Conservation (phyloP, 495 filamentous ascomycete species). For the Hyaloscypha hepaticicola region DNA sequence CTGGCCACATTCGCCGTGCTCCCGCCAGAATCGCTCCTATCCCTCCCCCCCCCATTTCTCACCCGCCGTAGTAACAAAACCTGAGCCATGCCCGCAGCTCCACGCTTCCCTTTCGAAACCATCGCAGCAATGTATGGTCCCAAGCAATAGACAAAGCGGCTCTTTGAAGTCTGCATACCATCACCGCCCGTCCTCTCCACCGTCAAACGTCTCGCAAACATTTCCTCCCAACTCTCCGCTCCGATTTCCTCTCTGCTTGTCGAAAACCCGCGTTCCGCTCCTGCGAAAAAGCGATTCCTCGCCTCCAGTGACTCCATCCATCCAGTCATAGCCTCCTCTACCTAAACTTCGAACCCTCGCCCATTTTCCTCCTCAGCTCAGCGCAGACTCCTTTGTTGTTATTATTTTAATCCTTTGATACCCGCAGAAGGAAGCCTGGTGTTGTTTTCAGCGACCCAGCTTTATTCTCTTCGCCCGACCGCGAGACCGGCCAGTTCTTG, state of each 20-base stretch:
- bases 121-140: slow-evolving; percentile 28
- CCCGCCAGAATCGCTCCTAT: background rate
- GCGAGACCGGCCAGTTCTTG: slow-evolving; percentile 27
- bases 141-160: slow-evolving; percentile 28
- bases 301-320: slow-evolving; percentile 18
- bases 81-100: slow-evolving; percentile 24
- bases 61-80: slow-evolving; percentile 23
- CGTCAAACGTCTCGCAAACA: slow-evolving; percentile 1
- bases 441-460: slow-evolving; percentile 17
- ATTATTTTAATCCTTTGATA: slow-evolving; percentile 30
- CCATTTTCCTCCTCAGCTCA: background rate
- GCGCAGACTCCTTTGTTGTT: slow-evolving; percentile 20
- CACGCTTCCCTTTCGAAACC: background rate
- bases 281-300: slow-evolving; percentile 17
- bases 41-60: slow-evolving; percentile 15
- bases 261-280: slow-evolving; percentile 11
- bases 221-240: background rate
- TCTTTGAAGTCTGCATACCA: slow-evolving; percentile 32
- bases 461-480: slow-evolving; percentile 10
- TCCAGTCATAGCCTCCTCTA: slow-evolving; percentile 15
- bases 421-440: slow-evolving; percentile 23
- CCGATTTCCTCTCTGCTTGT: slow-evolving; percentile 1
- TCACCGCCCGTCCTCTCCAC: background rate
- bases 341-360: slow-evolving; percentile 21
- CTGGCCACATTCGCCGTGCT: slow-evolving; percentile 7